A percentile compares a stretch with the other conserved stretches of the same genome.
phyloP scores from a whole-genome alignment of 2,329 filamentous ascomycete genomes.

The Tolypocladium tundrense region DNA sequence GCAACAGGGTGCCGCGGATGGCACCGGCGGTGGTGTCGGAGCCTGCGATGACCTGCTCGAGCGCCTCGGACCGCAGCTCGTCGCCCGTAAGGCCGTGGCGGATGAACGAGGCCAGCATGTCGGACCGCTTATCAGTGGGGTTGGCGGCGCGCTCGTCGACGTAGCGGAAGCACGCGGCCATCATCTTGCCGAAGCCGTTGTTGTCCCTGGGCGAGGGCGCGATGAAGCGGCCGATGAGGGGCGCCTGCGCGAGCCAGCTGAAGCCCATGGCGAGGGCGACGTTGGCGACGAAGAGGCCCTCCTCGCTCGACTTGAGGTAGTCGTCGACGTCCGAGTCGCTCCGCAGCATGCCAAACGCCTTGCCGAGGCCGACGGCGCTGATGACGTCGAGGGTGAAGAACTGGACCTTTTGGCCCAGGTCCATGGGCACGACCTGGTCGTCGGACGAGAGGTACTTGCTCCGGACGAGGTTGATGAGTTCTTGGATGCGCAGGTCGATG shows the following conservation, averaged over 20 bases:
- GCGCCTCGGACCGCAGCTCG: conserved; percentile 19
- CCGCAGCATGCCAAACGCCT: conserved; percentile 35
- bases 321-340: conserved; percentile 32
- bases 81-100: conserved; percentile 24
- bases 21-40: conserved; percentile 37
- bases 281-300: conserved; percentile 17
- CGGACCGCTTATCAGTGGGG: conserved; percentile 16
- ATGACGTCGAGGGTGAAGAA: conserved; percentile 46
- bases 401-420: conserved; percentile 35
- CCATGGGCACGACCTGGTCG: conserved; percentile 21
- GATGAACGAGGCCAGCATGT: conserved; percentile 33
- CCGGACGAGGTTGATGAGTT: conserved; percentile 33
- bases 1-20: conserved; percentile 37
- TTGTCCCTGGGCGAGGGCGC: conserved; percentile 15
- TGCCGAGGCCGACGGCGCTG: conserved; percentile 38
- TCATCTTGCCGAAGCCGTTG: conserved; percentile 24
- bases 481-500: conserved; percentile 35
- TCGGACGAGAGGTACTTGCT: conserved; percentile 29
- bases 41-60: conserved; percentile 31
- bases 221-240: conserved; percentile 15
- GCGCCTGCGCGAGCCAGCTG: conserved; percentile 17
- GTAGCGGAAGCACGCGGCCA: conserved; percentile 15
- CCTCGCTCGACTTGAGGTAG: conserved; percentile 25
- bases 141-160: conserved; percentile 15
- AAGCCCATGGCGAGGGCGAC: conserved; percentile 16